Evolutionary conservation across 1,139 yeast species (phyloP).

Genomic region (Meyerozyma smithsonii): DNA sequence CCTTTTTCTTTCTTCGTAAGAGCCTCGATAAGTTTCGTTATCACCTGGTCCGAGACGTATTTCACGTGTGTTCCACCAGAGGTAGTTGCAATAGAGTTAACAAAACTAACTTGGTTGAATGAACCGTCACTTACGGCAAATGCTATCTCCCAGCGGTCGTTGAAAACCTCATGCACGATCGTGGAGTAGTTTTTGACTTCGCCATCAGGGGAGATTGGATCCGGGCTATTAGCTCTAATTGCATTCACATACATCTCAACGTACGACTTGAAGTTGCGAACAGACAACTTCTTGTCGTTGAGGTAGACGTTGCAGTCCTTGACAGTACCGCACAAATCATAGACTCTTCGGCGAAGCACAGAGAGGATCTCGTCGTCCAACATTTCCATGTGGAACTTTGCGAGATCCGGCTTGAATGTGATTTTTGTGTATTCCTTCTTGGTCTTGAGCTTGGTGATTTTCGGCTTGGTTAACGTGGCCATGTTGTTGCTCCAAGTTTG

Average conservation of each 20-base stretch:
- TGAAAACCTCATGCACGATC: slow-evolving; percentile 71
- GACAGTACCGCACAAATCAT: slow-evolving; percentile 95
- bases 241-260: slow-evolving; percentile 90
- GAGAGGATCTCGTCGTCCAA: slow-evolving; percentile 80
- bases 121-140: slow-evolving; percentile 89
- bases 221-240: slow-evolving; percentile 33
- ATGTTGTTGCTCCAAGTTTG: slow-evolving; percentile 89
- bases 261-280: slow-evolving; percentile 76
- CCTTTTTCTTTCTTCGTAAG: slow-evolving; percentile 72
- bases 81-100: slow-evolving; percentile 95
- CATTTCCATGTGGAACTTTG: slow-evolving; percentile 75
- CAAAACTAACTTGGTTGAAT: slow-evolving; percentile 94
- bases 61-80: slow-evolving; percentile 96
- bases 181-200: slow-evolving; percentile 41
- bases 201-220: slow-evolving; percentile 19
- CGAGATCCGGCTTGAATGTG: slow-evolving; percentile 83
- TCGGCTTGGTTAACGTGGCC: slow-evolving; percentile 74
- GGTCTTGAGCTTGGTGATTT: slow-evolving; percentile 55
- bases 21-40: slow-evolving; percentile 57
- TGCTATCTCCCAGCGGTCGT: slow-evolving; percentile 88
- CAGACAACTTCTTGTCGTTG: slow-evolving; percentile 67
- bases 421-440: slow-evolving; percentile 80
- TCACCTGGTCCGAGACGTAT: slow-evolving; percentile 79
- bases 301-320: slow-evolving; percentile 73
- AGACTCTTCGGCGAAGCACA: slow-evolving; percentile 88